A percentile compares a stretch with the other conserved stretches of the same genome.
phyloP scores from a whole-genome alignment of 768 basidiomycete species.

The Auricularia auricula-judae region DNA sequence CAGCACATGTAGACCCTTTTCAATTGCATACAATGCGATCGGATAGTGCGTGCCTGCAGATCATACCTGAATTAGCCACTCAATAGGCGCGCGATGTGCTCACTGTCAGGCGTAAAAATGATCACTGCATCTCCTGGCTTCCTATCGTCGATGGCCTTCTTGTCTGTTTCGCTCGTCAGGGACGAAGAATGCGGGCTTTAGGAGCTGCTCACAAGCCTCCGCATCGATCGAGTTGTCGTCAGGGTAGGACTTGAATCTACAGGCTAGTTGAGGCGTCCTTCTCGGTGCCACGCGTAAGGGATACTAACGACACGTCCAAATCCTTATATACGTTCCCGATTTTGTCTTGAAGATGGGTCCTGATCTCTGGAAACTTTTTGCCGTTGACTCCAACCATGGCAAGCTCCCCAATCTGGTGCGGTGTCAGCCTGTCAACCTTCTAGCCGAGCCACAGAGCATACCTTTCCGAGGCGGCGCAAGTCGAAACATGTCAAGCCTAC shows the following conservation, averaged over 20 bases:
- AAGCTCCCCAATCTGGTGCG: constrained; percentile 49
- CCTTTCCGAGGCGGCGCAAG: constrained; percentile 76
- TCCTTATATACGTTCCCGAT: constrained; percentile 78
- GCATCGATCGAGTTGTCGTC: constrained; percentile 56
- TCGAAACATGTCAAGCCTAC: constrained; percentile 87
- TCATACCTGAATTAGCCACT: not conserved
- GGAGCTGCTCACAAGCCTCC: constrained; percentile 62
- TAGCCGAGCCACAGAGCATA: constrained; percentile 8
- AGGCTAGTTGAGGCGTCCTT: not conserved
- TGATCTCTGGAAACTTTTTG: constrained; percentile 77
- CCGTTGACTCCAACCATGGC: constrained; percentile 88
- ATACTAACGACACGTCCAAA: constrained; percentile 66
- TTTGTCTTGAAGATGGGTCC: constrained; percentile 69
- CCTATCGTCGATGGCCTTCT: constrained; percentile 65
- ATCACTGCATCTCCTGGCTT: constrained; percentile 80
- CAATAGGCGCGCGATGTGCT: constrained; percentile 15
- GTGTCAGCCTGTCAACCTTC: not conserved
- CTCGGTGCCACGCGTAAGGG: not conserved
- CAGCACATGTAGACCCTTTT: constrained; percentile 76
- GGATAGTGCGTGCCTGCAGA: constrained; percentile 65
- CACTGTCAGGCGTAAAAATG: constrained; percentile 87
- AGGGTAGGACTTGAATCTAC: constrained; percentile 72
- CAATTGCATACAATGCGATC: constrained; percentile 79
- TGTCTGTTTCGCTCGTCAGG: constrained; percentile 38
- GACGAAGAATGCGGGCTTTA: constrained; percentile 1